A percentile compares a stretch with the other conserved stretches of the same genome.
Evolutionary conservation across 164 flowering plant genomes (phyloP).

Genomic region (Vitis cinerea): DNA sequence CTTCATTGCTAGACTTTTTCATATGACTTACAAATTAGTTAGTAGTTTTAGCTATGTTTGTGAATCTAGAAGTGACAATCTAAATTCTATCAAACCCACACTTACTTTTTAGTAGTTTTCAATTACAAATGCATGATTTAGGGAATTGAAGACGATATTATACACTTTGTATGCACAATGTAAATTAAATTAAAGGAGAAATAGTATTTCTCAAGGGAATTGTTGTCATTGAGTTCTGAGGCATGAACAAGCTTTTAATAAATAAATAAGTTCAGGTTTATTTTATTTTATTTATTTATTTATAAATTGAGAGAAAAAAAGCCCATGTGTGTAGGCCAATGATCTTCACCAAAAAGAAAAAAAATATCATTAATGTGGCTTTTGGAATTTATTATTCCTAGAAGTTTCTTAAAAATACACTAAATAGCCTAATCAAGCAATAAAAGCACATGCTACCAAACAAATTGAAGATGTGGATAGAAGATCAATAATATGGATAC

Average conservation of each 20-base stretch:
- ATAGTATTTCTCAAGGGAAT: not conserved
- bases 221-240: not conserved
- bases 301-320: too few species aligned
- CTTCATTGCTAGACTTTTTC: not conserved
- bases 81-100: too few species aligned
- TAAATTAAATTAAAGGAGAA: not conserved
- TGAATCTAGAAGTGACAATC: too few species aligned
- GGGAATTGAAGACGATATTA: not conserved
- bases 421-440: not conserved
- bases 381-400: not conserved
- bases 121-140: not conserved
- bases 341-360: too few species aligned
- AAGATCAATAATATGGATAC: not conserved
- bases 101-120: not conserved
- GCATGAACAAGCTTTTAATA: not conserved
- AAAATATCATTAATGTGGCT: not conserved
- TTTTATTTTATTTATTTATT: too few species aligned
- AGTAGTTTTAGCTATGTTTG: not conserved
- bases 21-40: slow-evolving; percentile 1
- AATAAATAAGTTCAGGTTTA: not conserved
- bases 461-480: not conserved
- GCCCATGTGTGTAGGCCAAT: too few species aligned
- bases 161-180: not conserved
- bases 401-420: not conserved
- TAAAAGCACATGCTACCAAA: not conserved